Conservation (phyloP, 257 asterid genomes). For the Solanum ossicruentum region DNA sequence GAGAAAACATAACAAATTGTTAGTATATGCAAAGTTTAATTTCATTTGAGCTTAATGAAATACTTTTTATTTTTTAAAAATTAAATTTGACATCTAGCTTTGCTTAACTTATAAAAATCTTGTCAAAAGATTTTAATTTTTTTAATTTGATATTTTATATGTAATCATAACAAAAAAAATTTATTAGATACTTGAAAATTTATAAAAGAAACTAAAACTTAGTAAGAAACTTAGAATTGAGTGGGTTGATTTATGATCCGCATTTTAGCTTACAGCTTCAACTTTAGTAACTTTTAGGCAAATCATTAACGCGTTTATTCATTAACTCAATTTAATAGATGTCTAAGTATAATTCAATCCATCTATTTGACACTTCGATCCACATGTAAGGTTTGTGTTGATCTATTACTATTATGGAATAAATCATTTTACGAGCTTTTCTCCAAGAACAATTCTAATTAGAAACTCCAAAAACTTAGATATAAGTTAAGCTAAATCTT, state of each 20-base stretch:
- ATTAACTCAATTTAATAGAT: too few relatives aligned
- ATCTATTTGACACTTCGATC: neutral
- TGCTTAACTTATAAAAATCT: neutral
- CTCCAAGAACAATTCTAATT: neutral
- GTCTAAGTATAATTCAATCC: rapidly evolving
- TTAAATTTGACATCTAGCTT: neutral
- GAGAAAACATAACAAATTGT: neutral
- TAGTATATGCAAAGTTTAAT: neutral
- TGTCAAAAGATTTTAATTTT: neutral
- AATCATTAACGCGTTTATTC: too few relatives aligned
- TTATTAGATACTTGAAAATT: neutral
- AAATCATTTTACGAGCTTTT: neutral
- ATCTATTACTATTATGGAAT: neutral
- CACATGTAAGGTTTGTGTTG: too few relatives aligned
- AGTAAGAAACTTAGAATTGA: too few relatives aligned
- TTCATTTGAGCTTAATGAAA: neutral
- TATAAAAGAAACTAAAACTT: neutral
- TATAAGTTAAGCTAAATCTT: neutral
- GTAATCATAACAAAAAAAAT: neutral
- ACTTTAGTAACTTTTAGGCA: too few relatives aligned
- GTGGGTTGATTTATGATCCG: neutral
- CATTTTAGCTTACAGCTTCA: neutral
- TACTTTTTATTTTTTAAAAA: too few relatives aligned
- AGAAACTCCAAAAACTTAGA: neutral
- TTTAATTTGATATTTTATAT: neutral